Base-by-base conservation (phyloP, 2,329 filamentous ascomycete genomes). In the Cladosporium sp. region DNA sequence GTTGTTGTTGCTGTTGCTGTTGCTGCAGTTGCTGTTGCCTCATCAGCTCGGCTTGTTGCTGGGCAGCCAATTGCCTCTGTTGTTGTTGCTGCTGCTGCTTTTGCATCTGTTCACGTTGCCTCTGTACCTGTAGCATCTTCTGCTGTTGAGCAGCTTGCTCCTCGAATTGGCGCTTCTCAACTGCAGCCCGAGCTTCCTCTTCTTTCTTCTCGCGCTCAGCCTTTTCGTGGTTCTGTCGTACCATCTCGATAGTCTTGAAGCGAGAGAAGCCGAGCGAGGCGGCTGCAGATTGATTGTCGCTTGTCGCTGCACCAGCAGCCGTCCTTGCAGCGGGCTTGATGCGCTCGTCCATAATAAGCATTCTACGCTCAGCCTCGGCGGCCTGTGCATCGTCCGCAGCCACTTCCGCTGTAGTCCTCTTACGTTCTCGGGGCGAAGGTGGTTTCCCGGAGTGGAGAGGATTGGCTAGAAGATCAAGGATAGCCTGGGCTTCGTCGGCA, bases 311-410 rank as follows among this genome's bases (percentile, higher is more conserved):
- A 37, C 84, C 84, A 8, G 84, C 85, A 49, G 77, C 77, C 23
- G 84, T 82, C 4, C 85, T 83, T 16, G 83, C 82, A 49, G 82
- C 85, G 1, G 89, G 83, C 14, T 88, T 85, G 67, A 93, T 84
- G 6, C 92, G 86, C 72, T 97, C 94, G 73, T 99, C 95, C 79
- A 93, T 88, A 26, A 92, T 89, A 60, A 98, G 88, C 92, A 99
- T 95, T 71, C 92, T 96, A 56, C 92, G 87, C 78, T 99, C 93
- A 69, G 92, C 89, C 66, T 93, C 91, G 26, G 93, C 94, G 0
- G 93, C 92, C 67, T 92, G 85, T 0, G 95, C 94, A 79, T 99
- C 93, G 74, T 99, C 95, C 8, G 94, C 94, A 10, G 92, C 95
- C 81, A 98, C 88, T 76, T 99, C 94, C 10, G 95, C 95, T 21